These are phyloP conservation scores for Holtermanniella nyarrowii DNA, from an alignment of 768 basidiomycete species.

Conservation along the genomic window DNA sequence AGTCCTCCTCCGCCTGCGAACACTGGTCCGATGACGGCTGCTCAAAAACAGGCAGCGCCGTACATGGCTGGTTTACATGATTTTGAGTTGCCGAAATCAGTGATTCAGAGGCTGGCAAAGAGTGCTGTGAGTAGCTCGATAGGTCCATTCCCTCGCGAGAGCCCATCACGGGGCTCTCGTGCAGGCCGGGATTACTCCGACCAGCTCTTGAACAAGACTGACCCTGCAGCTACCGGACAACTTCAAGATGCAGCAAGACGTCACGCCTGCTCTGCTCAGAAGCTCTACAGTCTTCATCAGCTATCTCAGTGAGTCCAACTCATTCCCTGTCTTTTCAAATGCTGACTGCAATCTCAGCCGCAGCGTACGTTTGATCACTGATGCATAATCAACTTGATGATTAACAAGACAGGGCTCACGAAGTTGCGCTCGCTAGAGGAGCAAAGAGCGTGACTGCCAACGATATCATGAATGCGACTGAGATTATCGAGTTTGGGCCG, in stretches of 20 bases:
- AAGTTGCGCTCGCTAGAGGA: conserved; percentile 69
- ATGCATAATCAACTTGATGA: not conserved
- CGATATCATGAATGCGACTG: conserved; percentile 65
- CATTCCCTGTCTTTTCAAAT: not conserved
- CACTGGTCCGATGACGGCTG: not conserved
- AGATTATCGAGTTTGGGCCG: conserved; percentile 31
- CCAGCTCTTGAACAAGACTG: not conserved
- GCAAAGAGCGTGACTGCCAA: conserved; percentile 83
- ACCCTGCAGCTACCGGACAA: conserved; percentile 61
- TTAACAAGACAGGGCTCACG: conserved; percentile 58
- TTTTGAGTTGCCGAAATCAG: not conserved
- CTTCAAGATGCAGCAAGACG: conserved; percentile 81
- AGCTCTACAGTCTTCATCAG: conserved; percentile 92
- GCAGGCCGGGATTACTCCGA: too few species aligned
- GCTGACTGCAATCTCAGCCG: conserved; percentile 45
- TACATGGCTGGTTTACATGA: not conserved
- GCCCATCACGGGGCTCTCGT: too few species aligned
- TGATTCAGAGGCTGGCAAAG: not conserved
- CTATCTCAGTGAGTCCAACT: conserved; percentile 61
- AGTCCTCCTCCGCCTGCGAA: not conserved
- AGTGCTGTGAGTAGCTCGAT: not conserved
- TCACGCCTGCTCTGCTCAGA: conserved; percentile 70
- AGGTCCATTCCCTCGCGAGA: too few species aligned
- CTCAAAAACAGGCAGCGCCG: not conserved
- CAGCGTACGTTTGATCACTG: conserved; percentile 42